Evolutionary conservation across 179 eudicot genomes (phyloP).

Genomic region (Corrigiola litoralis): DNA sequence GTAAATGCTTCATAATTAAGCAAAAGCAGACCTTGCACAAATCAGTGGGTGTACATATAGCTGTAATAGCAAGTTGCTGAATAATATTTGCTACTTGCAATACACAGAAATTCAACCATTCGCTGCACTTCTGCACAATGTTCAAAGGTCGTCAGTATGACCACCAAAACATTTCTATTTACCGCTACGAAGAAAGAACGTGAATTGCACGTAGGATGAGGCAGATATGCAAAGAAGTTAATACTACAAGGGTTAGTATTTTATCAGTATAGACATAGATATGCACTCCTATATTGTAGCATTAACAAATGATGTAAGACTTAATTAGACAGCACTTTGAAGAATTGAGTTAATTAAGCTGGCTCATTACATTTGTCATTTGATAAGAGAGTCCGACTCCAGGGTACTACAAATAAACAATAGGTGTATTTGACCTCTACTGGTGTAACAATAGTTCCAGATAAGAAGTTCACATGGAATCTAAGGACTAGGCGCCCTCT

Average conservation of each 20-base stretch:
- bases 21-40: not conserved
- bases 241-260: no score
- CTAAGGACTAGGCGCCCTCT: not conserved
- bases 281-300: not conserved
- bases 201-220: not conserved
- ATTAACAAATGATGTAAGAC: not conserved
- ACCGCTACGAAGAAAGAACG: not conserved
- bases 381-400: not conserved
- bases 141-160: no score
- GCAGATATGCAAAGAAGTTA: not conserved
- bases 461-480: slow-evolving; percentile 23
- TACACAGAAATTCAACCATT: no score
- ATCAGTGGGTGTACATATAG: not conserved
- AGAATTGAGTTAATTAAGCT: slow-evolving; percentile 13
- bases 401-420: not conserved
- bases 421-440: slow-evolving; percentile 6
- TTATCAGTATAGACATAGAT: not conserved
- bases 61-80: not conserved
- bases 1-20: not conserved
- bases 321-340: not conserved
- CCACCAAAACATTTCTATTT: not conserved
- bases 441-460: not conserved
- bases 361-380: no score
- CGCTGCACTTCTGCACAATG: no score
- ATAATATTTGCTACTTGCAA: not conserved